Evolutionary conservation across 805 yeast genomes (phyloP).

Genomic region (Candida chilensis): DNA sequence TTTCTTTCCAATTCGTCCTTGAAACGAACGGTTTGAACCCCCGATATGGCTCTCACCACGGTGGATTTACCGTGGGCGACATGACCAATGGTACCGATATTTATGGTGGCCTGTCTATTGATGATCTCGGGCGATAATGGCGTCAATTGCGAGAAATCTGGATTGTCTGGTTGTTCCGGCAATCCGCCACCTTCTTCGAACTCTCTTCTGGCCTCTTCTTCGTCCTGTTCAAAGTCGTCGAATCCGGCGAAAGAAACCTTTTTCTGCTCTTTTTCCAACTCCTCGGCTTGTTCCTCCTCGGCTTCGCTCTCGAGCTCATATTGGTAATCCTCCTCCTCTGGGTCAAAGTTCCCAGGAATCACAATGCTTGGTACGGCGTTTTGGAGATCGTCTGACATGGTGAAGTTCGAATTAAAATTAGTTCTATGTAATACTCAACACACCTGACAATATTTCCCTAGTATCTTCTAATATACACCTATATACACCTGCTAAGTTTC

Average conservation of each 20-base stretch:
- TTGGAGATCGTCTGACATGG: constrained; percentile 73
- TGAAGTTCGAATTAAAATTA: constrained; percentile 7
- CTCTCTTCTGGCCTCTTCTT: constrained; percentile 71
- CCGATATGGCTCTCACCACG: constrained; percentile 92
- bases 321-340: constrained; percentile 27
- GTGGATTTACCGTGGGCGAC: constrained; percentile 95
- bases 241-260: constrained; percentile 75
- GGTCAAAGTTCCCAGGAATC: constrained; percentile 45
- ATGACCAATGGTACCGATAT: constrained; percentile 96
- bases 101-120: constrained; percentile 97
- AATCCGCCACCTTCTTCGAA: constrained; percentile 98
- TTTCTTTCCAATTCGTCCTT: constrained; percentile 98
- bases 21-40: constrained; percentile 98
- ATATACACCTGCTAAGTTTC: too few relatives aligned
- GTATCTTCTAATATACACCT: too few relatives aligned
- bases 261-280: constrained; percentile 46
- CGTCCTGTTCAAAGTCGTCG: constrained; percentile 59
- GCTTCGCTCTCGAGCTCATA: constrained; percentile 43
- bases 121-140: constrained; percentile 94
- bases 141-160: constrained; percentile 72
- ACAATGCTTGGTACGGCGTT: constrained; percentile 81
- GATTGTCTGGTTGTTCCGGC: constrained; percentile 91
- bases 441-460: too few relatives aligned
- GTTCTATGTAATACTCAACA: too few relatives aligned
- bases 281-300: constrained; percentile 33